These are phyloP conservation scores for Adiantum capillusveneris DNA, from an alignment of 75 land plant genomes.

Conservation along the genomic window DNA sequence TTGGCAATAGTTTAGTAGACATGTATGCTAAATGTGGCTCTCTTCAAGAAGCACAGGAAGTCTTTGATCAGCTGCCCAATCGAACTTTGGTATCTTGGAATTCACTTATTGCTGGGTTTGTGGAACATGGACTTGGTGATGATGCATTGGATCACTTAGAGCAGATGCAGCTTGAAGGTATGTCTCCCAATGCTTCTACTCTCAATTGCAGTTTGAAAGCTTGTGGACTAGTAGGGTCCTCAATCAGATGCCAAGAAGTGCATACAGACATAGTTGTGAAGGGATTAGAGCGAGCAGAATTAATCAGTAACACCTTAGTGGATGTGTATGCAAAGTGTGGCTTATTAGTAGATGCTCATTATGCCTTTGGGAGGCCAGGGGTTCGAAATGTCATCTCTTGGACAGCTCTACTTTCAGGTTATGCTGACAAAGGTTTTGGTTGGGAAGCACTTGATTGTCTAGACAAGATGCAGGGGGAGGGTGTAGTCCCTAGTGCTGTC, in stretches of 20 bases:
- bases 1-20: conserved; percentile 8
- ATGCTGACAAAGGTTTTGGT: conserved; percentile 12
- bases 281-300: conserved; percentile 4
- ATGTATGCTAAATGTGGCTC: conserved; percentile 12
- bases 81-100: conserved; percentile 12
- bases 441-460: conserved; percentile 17
- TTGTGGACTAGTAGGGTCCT: conserved; percentile 5
- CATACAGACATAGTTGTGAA: background rate
- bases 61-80: conserved; percentile 4
- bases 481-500: conserved; percentile 11
- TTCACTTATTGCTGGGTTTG: conserved; percentile 8
- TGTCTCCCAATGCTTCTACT: conserved; percentile 32
- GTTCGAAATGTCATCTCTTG: conserved; percentile 13
- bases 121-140: conserved; percentile 12
- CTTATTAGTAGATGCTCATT: conserved; percentile 5
- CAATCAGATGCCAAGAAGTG: background rate
- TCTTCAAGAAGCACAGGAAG: conserved; percentile 3
- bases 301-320: conserved; percentile 4
- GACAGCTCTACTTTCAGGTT: conserved; percentile 30
- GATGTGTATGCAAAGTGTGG: conserved; percentile 16
- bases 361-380: conserved; percentile 11
- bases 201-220: conserved; percentile 10
- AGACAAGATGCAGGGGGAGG: conserved; percentile 8
- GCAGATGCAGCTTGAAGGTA: conserved; percentile 20
- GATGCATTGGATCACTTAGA: conserved; percentile 33